Percentiles rank a stretch among this genome's conserved stretches.
Conservation (phyloP, 2,329 filamentous ascomycete genomes). For the Triangularia verruculosa region DNA sequence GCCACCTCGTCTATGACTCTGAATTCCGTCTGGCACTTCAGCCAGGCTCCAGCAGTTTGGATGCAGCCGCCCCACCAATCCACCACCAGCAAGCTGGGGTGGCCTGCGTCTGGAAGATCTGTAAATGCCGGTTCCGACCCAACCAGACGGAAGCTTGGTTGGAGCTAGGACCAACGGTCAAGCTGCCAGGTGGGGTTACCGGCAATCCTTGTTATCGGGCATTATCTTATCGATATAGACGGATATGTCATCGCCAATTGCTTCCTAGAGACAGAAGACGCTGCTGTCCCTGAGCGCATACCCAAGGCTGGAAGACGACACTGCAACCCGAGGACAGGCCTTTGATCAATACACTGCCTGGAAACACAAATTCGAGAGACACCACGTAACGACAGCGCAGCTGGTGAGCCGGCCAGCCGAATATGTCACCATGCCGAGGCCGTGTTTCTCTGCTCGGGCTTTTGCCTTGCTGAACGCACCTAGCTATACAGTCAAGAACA, state of each 20-base stretch:
- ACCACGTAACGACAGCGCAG: not conserved
- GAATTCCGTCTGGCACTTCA: not conserved
- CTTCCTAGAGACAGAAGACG: not conserved
- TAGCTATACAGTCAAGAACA: slow-evolving; percentile 7
- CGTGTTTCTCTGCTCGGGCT: slow-evolving; percentile 20
- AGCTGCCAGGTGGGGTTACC: not conserved
- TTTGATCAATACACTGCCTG: not conserved
- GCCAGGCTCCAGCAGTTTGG: not conserved
- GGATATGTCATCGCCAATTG: not conserved
- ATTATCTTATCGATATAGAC: not conserved
- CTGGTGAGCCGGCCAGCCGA: slow-evolving; percentile 10
- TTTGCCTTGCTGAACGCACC: slow-evolving; percentile 16
- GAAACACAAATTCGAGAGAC: not conserved
- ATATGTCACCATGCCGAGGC: slow-evolving; percentile 27
- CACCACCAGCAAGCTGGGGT: not conserved
- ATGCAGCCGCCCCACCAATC: not conserved
- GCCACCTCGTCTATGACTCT: not conserved
- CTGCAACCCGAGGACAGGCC: not conserved
- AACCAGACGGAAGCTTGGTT: not conserved
- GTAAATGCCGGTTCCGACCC: not conserved
- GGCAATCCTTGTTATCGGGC: not conserved
- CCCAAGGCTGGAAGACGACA: not conserved
- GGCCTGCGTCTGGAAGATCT: not conserved
- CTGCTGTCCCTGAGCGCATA: not conserved
- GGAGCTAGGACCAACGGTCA: not conserved